Evolutionary conservation across 2,329 filamentous ascomycete species (phyloP).

Genomic region (Ophiocordyceps sinensis): DNA sequence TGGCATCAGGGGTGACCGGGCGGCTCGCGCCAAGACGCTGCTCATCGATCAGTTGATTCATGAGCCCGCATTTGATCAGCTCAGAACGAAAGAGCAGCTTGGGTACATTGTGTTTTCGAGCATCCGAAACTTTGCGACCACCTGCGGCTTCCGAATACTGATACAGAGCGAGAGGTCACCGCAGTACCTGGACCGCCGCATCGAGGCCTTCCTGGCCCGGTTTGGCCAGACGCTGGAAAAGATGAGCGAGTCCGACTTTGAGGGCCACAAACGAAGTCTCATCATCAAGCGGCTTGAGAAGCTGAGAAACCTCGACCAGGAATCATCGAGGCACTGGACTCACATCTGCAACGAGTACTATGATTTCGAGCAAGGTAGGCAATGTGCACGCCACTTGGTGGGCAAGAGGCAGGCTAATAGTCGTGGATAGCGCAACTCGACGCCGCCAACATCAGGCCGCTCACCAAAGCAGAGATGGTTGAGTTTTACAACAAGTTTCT

Average conservation of each 20-base stretch:
- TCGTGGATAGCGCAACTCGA: constrained; percentile 50
- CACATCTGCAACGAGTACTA: constrained; percentile 79
- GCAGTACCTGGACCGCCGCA: constrained; percentile 71
- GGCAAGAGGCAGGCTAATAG: not conserved
- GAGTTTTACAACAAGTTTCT: constrained; percentile 68
- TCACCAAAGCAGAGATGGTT: constrained; percentile 69
- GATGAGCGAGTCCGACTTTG: constrained; percentile 76
- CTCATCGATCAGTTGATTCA: constrained; percentile 82
- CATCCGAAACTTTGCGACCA: constrained; percentile 55
- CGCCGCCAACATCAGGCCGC: constrained; percentile 53
- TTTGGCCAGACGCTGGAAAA: constrained; percentile 52
- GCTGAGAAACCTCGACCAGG: constrained; percentile 78
- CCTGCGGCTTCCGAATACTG: constrained; percentile 73
- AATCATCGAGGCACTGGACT: constrained; percentile 69
- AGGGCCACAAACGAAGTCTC: constrained; percentile 79
- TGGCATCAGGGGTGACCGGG: constrained; percentile 54
- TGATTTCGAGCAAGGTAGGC: constrained; percentile 69
- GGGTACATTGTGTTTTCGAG: constrained; percentile 93
- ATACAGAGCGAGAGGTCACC: constrained; percentile 86
- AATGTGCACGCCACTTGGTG: no score
- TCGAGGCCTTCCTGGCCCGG: constrained; percentile 65
- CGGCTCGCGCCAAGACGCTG: constrained; percentile 59
- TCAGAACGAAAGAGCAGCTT: constrained; percentile 92
- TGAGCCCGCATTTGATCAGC: constrained; percentile 86
- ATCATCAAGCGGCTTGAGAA: constrained; percentile 82